phyloP scores from a whole-genome alignment of 2,329 filamentous ascomycete species.

The Emmonsia crescens region DNA sequence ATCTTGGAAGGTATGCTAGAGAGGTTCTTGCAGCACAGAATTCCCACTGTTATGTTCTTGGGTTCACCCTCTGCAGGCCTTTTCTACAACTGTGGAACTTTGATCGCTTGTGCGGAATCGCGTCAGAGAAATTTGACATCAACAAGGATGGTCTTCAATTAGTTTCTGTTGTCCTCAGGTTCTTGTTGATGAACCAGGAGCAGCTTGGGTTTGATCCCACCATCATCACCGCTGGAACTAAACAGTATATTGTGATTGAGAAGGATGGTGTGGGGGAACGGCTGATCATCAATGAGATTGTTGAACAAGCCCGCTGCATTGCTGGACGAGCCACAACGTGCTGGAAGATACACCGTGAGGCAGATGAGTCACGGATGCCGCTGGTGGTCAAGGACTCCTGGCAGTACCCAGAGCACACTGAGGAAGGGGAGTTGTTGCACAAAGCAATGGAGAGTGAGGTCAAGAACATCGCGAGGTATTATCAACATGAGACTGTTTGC shows the following conservation, averaged over 20 bases:
- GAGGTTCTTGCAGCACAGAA: constrained; percentile 37
- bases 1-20: constrained; percentile 35
- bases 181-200: too few species aligned
- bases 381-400: constrained; percentile 40
- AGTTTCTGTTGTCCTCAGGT: too few species aligned
- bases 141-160: too few species aligned
- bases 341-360: constrained; percentile 34
- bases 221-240: not conserved
- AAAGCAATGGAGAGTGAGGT: constrained; percentile 27
- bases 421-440: constrained; percentile 34
- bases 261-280: constrained; percentile 23
- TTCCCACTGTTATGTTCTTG: constrained; percentile 36
- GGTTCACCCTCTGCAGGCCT: constrained; percentile 38
- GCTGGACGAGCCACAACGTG: constrained; percentile 34
- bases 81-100: constrained; percentile 39
- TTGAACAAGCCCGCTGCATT: constrained; percentile 24
- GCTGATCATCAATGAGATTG: constrained; percentile 30
- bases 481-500: constrained; percentile 26
- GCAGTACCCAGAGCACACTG: constrained; percentile 33
- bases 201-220: too few species aligned
- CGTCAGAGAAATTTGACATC: too few species aligned
- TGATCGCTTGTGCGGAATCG: constrained; percentile 37
- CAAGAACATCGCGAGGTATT: constrained; percentile 20
- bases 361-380: constrained; percentile 10
- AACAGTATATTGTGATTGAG: constrained; percentile 1